Evolutionary conservation across 2,329 filamentous ascomycete genomes (phyloP).

Genomic region (Cladosporium cucumerinum): DNA sequence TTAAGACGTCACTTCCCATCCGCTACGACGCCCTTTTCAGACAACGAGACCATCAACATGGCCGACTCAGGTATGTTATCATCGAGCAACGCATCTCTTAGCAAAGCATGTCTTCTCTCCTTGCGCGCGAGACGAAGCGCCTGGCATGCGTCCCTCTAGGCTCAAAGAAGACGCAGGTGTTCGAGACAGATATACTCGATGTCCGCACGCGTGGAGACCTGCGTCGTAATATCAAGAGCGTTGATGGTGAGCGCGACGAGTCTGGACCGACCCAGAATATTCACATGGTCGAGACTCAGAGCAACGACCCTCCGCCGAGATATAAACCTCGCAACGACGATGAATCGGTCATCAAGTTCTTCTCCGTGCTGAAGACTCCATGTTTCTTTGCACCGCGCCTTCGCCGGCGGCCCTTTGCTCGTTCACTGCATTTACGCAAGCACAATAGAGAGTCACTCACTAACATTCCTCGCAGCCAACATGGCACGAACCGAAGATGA

Average conservation of each 20-base stretch:
- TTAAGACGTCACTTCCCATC: neutral
- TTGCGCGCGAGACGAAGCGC: neutral
- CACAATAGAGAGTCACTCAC: neutral
- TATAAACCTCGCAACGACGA: neutral
- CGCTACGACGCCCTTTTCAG: neutral
- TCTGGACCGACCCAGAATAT: neutral
- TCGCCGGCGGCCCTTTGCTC: neutral
- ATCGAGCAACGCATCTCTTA: conserved; percentile 1
- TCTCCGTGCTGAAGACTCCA: neutral
- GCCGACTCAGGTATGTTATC: conserved; percentile 9
- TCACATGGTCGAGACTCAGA: neutral
- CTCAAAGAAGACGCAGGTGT: neutral
- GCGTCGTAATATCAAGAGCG: neutral
- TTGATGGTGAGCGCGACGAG: neutral
- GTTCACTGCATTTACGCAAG: neutral
- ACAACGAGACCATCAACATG: neutral
- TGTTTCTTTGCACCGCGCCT: neutral
- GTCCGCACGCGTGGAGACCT: neutral
- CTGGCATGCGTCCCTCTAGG: neutral
- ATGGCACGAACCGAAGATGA: conserved; percentile 8
- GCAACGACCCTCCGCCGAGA: neutral
- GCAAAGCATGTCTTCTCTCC: conserved; percentile 1
- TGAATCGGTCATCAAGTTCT: neutral
- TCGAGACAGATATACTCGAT: neutral
- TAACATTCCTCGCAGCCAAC: neutral